Base-by-base conservation (phyloP, 768 basidiomycete species). In the Tylopilus rubrobrunneus region DNA sequence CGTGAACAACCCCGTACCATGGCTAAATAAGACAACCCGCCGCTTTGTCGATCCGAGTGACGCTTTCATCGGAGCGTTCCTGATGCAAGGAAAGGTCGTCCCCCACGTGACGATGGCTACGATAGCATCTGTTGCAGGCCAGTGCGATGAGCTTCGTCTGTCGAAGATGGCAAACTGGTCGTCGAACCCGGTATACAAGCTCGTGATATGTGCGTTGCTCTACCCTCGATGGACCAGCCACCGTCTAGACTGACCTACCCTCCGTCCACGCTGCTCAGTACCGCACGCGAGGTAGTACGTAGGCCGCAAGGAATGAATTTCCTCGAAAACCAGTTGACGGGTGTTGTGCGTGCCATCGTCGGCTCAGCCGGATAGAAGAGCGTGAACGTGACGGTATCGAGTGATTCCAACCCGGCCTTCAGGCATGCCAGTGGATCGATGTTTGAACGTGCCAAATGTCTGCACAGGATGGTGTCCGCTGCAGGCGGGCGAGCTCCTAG, bases 11-110 rank as follows among this genome's bases (percentile, higher is more conserved):
- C 74, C 74, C 7, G 73, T 68, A 12, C 78, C 77, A 54, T 80
- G 77, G 19, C 74, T 74, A 65, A 78, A 80, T 53, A 79, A 59
- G 56, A 79, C 62, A 7, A 79, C 63, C 0, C 75, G 74, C 68
- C 70, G 73, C 49, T 67, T 64, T 27, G 21, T 17, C 14, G 46
- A 48, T 9, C 28, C 44, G 37, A n/a, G 37, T 15, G 8, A 64
- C 12, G 9, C 41, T 5, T 52, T 57, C 48, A 70, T 50, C 7
- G 62, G 58, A 0, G 68, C 68, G 28, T 72, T 59, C 34, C 60
- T 56, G n/a, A 62, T 17, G 9, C 63, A 64, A 3, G 71, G 69
- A 51, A 71, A 68, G 17, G 70, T 70, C 7, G 63, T 71, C 10
- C 70, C 69, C 55, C 61, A 65, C 27, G 66, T 63, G 19, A 67